Percentiles rank a stretch among this genome's conserved stretches.
Evolutionary conservation across 768 basidiomycete genomes (phyloP).

Genomic region (Boletus reticulatus): DNA sequence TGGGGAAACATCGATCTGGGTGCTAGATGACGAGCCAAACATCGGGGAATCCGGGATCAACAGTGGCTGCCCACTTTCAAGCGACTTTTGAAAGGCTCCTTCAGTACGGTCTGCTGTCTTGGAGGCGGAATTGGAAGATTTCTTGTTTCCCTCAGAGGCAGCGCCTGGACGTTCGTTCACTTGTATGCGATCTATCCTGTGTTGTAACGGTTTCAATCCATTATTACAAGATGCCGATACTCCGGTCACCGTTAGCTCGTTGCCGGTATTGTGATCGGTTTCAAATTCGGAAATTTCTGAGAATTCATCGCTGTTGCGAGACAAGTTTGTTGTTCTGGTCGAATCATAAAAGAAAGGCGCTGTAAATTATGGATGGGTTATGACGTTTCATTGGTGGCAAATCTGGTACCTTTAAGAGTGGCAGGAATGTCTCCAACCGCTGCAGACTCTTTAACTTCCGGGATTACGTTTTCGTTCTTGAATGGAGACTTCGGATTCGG

Average conservation of each 20-base stretch:
- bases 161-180: slow-evolving; percentile 12
- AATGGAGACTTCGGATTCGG: neutral
- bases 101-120: neutral
- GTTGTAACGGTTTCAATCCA: neutral
- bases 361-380: neutral
- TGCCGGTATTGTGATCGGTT: neutral
- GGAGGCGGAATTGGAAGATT: neutral
- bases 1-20: slow-evolving; percentile 12
- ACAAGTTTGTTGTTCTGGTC: neutral
- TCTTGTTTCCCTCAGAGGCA: neutral
- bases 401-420: neutral
- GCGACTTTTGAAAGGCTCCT: neutral
- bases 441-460: neutral
- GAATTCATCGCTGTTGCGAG: slow-evolving; percentile 22
- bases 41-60: slow-evolving; percentile 6
- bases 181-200: neutral
- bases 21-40: slow-evolving; percentile 14
- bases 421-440: neutral
- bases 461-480: neutral
- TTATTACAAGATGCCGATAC: neutral
- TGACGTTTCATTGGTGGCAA: neutral
- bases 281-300: slow-evolving; percentile 36
- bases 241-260: neutral
- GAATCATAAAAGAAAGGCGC: neutral
- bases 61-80: neutral